Conservation (phyloP, 2,329 filamentous ascomycete genomes). For the Decorospora gaudefroyi region DNA sequence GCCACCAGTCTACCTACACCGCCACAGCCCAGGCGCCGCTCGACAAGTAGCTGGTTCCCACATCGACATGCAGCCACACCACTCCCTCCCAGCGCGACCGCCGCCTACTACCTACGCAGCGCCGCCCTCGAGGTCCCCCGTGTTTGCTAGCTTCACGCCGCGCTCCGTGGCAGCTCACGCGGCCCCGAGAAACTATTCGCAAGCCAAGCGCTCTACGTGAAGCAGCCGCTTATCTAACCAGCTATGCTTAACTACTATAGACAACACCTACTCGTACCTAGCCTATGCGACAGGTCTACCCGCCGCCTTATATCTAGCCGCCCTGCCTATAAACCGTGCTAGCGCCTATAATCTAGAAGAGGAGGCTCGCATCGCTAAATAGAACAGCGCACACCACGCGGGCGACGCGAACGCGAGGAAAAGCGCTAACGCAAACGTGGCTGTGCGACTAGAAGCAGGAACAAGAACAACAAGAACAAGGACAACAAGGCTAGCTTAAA, state of each 20-base stretch:
- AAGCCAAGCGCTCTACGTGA: conserved; percentile 49
- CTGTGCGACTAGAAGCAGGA: conserved; percentile 55
- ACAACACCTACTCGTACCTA: conserved; percentile 72
- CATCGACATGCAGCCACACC: conserved; percentile 49
- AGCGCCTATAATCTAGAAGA: conserved; percentile 71
- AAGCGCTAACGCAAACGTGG: conserved; percentile 49
- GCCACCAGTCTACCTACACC: conserved; percentile 11
- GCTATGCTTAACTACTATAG: too few species aligned
- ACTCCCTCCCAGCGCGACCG: conserved; percentile 76
- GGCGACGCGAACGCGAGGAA: conserved; percentile 57
- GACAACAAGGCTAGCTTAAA: conserved; percentile 18
- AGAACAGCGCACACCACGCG: conserved; percentile 86
- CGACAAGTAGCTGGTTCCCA: conserved; percentile 22
- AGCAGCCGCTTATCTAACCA: conserved; percentile 47
- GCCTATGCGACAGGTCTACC: conserved; percentile 58
- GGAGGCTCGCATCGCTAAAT: conserved; percentile 90
- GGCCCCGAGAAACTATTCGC: conserved; percentile 43
- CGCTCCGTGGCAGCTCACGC: conserved; percentile 56
- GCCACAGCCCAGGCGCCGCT: conserved; percentile 10
- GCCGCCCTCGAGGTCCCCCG: conserved; percentile 59
- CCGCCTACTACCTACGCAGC: conserved; percentile 65
- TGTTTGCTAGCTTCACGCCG: conserved; percentile 63
- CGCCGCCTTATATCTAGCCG: conserved; percentile 27
- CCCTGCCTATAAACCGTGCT: conserved; percentile 34
- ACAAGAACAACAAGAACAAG: conserved; percentile 47